phyloP scores from a whole-genome alignment of 1,284 basidiomycete species.

The Ceratobasidium papillatum region DNA sequence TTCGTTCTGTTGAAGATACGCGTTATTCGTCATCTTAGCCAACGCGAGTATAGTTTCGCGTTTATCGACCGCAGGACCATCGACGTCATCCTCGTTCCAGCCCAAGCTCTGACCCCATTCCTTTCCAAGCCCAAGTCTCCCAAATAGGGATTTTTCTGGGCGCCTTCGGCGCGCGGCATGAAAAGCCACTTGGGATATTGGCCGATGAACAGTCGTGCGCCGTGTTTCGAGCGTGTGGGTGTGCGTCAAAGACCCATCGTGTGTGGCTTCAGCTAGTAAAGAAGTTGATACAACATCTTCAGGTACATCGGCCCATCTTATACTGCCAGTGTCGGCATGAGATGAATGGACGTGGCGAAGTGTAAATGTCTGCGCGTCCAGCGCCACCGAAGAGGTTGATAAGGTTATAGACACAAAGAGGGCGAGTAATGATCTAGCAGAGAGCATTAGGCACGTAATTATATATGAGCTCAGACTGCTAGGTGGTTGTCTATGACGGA shows the following conservation, averaged over 20 bases:
- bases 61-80: constrained; percentile 79
- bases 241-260: constrained; percentile 25
- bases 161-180: constrained; percentile 59
- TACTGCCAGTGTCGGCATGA: constrained; percentile 22
- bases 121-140: constrained; percentile 1
- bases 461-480: background rate
- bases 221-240: constrained; percentile 49
- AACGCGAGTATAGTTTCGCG: constrained; percentile 83
- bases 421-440: background rate
- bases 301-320: constrained; percentile 26
- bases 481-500: constrained; percentile 12
- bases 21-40: constrained; percentile 91
- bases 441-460: constrained; percentile 10
- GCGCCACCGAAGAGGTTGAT: constrained; percentile 14
- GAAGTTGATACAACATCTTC: constrained; percentile 14
- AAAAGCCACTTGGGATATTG: constrained; percentile 61
- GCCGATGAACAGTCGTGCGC: constrained; percentile 68
- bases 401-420: constrained; percentile 27
- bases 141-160: constrained; percentile 51
- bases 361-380: constrained; percentile 25
- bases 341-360: constrained; percentile 31
- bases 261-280: background rate
- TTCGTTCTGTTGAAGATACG: constrained; percentile 74
- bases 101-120: constrained; percentile 34
- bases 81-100: constrained; percentile 50